Percentiles rank a stretch among this genome's conserved stretches.
Conservation (phyloP, 148 eudicot species). For the Arctostaphylos glauca region DNA sequence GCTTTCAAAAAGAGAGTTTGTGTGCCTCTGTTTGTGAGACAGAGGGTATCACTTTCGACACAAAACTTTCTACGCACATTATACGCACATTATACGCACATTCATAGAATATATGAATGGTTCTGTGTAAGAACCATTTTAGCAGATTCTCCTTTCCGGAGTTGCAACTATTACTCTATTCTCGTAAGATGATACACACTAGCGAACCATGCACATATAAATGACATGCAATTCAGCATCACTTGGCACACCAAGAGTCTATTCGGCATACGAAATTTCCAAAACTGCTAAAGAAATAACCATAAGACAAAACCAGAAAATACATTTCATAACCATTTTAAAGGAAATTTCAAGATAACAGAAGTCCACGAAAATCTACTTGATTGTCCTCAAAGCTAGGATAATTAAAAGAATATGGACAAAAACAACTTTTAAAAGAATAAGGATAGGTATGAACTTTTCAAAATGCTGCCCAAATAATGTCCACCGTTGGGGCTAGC, state of each 20-base stretch:
- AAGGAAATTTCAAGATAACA: too few species aligned
- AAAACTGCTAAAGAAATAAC: background rate
- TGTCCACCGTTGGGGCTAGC: too few species aligned
- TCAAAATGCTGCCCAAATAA: too few species aligned
- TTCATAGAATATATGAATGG: too few species aligned
- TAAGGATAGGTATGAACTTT: background rate
- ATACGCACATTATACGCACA: too few species aligned
- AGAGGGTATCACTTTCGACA: background rate
- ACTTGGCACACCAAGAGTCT: background rate
- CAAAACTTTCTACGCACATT: background rate
- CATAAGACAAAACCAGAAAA: too few species aligned
- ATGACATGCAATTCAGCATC: conserved; percentile 8
- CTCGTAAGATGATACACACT: too few species aligned
- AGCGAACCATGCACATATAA: too few species aligned
- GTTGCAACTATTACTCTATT: too few species aligned
- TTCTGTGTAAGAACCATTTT: too few species aligned
- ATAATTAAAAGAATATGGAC: background rate
- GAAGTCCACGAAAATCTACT: background rate
- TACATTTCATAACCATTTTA: too few species aligned
- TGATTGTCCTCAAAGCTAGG: background rate
- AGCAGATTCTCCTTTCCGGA: too few species aligned
- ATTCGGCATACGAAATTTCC: background rate
- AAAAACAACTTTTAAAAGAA: background rate
- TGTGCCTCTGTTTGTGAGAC: background rate
- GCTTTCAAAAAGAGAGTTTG: background rate